These are phyloP conservation scores for Porcisia hertigi DNA, from an alignment of 208 protist species.

Conservation along the genomic window DNA sequence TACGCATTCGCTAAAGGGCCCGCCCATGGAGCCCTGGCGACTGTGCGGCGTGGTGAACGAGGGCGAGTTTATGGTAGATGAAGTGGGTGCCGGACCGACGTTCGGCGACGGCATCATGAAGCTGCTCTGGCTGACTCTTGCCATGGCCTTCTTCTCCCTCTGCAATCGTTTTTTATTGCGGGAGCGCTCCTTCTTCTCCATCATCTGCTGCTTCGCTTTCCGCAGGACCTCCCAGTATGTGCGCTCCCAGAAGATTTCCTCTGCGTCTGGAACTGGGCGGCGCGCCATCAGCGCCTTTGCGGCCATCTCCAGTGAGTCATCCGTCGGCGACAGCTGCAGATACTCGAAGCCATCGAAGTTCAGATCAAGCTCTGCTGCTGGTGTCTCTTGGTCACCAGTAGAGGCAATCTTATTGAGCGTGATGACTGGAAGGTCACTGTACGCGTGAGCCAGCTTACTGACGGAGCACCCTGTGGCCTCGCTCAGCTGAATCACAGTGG, in stretches of 20 bases:
- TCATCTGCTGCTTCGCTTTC: slow-evolving; percentile 21
- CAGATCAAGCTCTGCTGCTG: neutral
- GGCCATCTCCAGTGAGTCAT: slow-evolving; percentile 56
- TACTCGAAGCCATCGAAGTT: slow-evolving; percentile 29
- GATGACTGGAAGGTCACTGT: slow-evolving; percentile 51
- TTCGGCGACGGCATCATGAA: slow-evolving; percentile 13
- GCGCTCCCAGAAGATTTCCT: slow-evolving; percentile 68
- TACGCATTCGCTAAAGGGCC: slow-evolving; percentile 3
- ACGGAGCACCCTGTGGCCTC: slow-evolving; percentile 45
- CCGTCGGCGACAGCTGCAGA: slow-evolving; percentile 25
- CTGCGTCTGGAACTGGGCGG: slow-evolving; percentile 35
- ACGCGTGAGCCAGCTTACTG: slow-evolving; percentile 21
- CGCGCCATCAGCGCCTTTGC: slow-evolving; percentile 42
- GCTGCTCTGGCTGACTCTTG: slow-evolving; percentile 11
- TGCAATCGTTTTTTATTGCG: slow-evolving; percentile 6
- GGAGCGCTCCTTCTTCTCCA: slow-evolving; percentile 22
- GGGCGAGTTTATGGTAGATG: slow-evolving; percentile 25
- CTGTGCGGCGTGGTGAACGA: slow-evolving; percentile 33
- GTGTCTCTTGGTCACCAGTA: neutral
- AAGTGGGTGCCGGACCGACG: slow-evolving; percentile 4
- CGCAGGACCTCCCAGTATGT: slow-evolving; percentile 60
- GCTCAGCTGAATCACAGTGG: slow-evolving; percentile 48
- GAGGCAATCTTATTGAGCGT: slow-evolving; percentile 30
- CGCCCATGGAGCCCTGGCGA: slow-evolving; percentile 27
- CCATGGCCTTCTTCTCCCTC: slow-evolving; percentile 9